Evolutionary conservation across 257 asterid genomes (phyloP).

Genomic region (Dorcoceras hygrometricum): DNA sequence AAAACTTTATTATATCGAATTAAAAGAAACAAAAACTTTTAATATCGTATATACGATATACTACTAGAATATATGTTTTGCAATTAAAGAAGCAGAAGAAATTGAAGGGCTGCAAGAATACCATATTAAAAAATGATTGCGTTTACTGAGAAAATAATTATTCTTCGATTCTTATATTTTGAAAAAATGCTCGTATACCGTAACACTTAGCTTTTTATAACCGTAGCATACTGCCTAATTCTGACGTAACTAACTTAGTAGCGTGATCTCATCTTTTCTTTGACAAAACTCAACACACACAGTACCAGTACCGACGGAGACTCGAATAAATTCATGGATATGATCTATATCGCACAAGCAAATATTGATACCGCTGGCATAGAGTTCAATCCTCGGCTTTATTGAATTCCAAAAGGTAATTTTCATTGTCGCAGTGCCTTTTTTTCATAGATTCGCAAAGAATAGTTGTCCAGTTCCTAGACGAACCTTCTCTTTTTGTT

Average conservation of each 20-base stretch:
- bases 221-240: conserved; percentile 10
- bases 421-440: background rate
- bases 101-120: too few relatives aligned
- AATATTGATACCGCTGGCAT: conserved; percentile 3
- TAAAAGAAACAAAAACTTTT: too few relatives aligned
- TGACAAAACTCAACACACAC: conserved; percentile 25
- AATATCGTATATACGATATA: too few relatives aligned
- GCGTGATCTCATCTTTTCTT: conserved; percentile 27
- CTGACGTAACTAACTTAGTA: conserved; percentile 19
- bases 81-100: too few relatives aligned
- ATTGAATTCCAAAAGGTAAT: conserved; percentile 21
- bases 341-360: background rate
- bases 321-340: background rate
- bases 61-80: too few relatives aligned
- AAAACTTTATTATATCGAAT: too few relatives aligned
- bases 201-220: too few relatives aligned
- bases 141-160: too few relatives aligned
- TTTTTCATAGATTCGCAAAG: background rate
- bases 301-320: background rate
- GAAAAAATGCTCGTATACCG: too few relatives aligned
- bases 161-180: too few relatives aligned
- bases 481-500: background rate
- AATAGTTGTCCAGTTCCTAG: background rate
- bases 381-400: background rate
- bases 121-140: too few relatives aligned